These are phyloP conservation scores for Albizia julibrissin DNA, from an alignment of 306 rosid species.

Conservation along the genomic window DNA sequence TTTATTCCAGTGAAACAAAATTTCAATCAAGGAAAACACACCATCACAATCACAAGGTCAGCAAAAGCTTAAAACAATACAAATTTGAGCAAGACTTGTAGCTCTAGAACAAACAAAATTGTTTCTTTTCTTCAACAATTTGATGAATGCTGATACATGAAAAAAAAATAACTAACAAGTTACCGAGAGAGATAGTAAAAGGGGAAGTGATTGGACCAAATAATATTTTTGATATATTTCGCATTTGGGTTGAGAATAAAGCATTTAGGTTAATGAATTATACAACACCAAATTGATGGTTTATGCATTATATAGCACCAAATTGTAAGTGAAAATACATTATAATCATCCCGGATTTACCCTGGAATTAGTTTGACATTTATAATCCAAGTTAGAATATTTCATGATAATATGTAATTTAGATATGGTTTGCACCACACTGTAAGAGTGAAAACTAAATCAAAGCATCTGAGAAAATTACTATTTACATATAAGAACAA, in stretches of 20 bases:
- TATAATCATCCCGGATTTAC: neutral
- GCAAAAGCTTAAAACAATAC: constrained; percentile 24
- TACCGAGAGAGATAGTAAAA: neutral
- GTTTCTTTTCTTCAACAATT: neutral
- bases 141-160: constrained; percentile 11
- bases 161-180: neutral
- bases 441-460: neutral
- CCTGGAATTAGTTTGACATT: neutral
- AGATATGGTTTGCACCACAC: neutral
- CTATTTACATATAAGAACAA: neutral
- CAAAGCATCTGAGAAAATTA: neutral
- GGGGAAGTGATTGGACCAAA: neutral
- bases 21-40: neutral
- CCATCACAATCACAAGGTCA: neutral
- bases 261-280: too few relatives aligned
- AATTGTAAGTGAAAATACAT: neutral
- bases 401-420: neutral
- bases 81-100: constrained; percentile 23
- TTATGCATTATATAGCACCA: too few relatives aligned
- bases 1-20: constrained; percentile 24
- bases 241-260: too few relatives aligned
- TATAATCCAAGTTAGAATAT: neutral
- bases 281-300: neutral
- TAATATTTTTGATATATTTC: constrained; percentile 12
- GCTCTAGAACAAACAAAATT: constrained; percentile 27